Conservation (phyloP, 148 eudicot species). For the Arbutus unedo region DNA sequence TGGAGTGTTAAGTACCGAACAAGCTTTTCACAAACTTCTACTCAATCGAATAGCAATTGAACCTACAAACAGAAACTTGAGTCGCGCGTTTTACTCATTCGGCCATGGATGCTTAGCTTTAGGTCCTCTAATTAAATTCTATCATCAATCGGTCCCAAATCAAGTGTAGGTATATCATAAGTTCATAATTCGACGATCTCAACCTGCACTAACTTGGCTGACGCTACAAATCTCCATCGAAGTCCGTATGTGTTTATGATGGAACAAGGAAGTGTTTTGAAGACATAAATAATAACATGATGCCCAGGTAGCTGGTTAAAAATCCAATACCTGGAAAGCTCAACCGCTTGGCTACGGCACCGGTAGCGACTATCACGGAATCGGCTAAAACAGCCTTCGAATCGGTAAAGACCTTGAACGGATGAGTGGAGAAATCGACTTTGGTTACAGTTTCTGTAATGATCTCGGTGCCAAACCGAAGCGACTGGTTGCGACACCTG, state of each 20-base stretch:
- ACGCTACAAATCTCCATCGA: too few relatives aligned
- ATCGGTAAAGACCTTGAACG: slow-evolving; percentile 49
- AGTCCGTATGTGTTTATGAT: background rate
- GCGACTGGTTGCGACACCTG: slow-evolving; percentile 44
- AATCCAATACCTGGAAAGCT: slow-evolving; percentile 28
- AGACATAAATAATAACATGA: background rate
- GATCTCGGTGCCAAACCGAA: slow-evolving; percentile 55
- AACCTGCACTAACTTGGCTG: too few relatives aligned
- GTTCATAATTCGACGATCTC: too few relatives aligned
- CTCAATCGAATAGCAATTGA: background rate
- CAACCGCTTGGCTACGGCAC: slow-evolving; percentile 71
- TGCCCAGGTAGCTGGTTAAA: background rate
- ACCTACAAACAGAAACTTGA: background rate
- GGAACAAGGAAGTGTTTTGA: background rate
- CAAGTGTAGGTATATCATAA: too few relatives aligned
- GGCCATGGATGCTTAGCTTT: background rate
- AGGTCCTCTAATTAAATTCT: background rate
- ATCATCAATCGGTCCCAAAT: too few relatives aligned
- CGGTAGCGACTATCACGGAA: slow-evolving; percentile 72
- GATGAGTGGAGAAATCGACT: slow-evolving; percentile 51
- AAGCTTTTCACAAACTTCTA: background rate
- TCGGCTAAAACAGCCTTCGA: slow-evolving; percentile 54
- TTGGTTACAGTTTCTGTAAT: slow-evolving; percentile 58
- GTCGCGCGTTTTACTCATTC: background rate
- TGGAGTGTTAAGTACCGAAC: background rate